Percentiles rank a stretch among this genome's conserved stretches.
phyloP scores from a whole-genome alignment of 2,329 filamentous ascomycete species.

The Venturia aucupariae region DNA sequence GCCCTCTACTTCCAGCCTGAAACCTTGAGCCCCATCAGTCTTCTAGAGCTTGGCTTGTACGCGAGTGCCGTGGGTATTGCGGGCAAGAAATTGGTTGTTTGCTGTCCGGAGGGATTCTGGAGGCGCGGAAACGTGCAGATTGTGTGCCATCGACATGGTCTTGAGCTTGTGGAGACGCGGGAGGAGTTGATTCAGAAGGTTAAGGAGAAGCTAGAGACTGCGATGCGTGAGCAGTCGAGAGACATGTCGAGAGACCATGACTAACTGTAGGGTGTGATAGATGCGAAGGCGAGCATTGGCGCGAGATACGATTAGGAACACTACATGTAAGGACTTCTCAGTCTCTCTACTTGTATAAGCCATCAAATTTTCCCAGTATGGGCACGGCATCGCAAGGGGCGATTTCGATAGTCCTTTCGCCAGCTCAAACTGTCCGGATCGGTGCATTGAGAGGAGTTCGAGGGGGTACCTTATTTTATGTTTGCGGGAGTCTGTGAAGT shows the following conservation, averaged over 20 bases:
- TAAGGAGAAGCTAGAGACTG: slow-evolving; percentile 22
- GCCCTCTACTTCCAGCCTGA: slow-evolving; percentile 47
- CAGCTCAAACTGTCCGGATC: background rate
- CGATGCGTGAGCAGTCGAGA: background rate
- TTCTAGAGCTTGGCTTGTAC: slow-evolving; percentile 53
- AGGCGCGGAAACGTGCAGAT: slow-evolving; percentile 54
- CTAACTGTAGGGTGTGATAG: background rate
- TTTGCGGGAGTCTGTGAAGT: background rate
- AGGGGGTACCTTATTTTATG: background rate
- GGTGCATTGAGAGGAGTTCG: background rate
- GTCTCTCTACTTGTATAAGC: background rate
- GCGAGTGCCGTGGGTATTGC: slow-evolving; percentile 21
- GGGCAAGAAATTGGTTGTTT: slow-evolving; percentile 42
- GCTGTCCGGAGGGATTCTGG: slow-evolving; percentile 43
- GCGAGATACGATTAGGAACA: background rate
- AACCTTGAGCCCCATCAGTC: slow-evolving; percentile 47
- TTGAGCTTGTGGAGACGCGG: slow-evolving; percentile 37
- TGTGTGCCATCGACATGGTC: slow-evolving; percentile 41
- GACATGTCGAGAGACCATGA: slow-evolving; percentile 6
- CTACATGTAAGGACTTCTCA: background rate
- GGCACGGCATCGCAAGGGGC: background rate
- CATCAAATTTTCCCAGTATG: background rate
- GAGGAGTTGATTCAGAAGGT: slow-evolving; percentile 33
- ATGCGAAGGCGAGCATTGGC: background rate
- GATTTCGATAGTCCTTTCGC: background rate